Base-by-base conservation (phyloP, 2,329 filamentous ascomycete species). In the Fusarium continuum region DNA sequence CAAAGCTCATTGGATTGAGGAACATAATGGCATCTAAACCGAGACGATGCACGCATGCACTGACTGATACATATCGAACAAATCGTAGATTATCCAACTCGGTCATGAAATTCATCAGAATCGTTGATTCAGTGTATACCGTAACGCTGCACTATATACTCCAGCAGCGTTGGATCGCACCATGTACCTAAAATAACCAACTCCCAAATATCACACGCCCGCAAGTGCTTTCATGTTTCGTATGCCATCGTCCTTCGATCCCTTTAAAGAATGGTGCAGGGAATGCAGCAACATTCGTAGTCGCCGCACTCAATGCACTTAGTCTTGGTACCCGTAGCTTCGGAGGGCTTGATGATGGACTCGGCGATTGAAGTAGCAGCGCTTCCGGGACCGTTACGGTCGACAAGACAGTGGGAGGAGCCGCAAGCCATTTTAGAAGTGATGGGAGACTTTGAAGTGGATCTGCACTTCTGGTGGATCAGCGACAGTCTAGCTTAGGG, bases 271-370 rank as follows among this genome's bases (percentile, higher is more conserved):
- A 85, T 77, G 8, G 75, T 77, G 62, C 83, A 85, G 19, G 81
- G 82, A 55, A 85, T 83, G 69, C 83, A 86, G 72, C 83, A 86
- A 71, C 83, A 85, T 45, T 83, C 69, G 52, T 69, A 71, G 65
- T 71, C 69, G 34, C 69, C 69, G 34, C 69, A 71, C 41, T 71
- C 69, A 26, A 71, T 71, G 55, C 69, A 71, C 32, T 65, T 67
- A 13, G 69, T 71, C 60, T 69, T 71, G 25, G 69, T 69, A 35
- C 69, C 79, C 3, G 80, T 81, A 70, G 77, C 77, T 41, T 78
- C 78, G 19, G 75, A 77, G 8, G 80, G 79, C 75, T 85, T 85
- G 65, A 84, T 70, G 69, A 85, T 82, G 67, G 74, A 80, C 63
- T 80, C 79, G 59, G 81, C 77, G 46, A 80, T 82, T 38, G 80